A percentile compares a stretch with the other conserved stretches of the same genome.
These are phyloP conservation scores for grape (Vitis vinifera) DNA, from an alignment of 164 flowering plant genomes.

Conservation along the genomic window DNA sequence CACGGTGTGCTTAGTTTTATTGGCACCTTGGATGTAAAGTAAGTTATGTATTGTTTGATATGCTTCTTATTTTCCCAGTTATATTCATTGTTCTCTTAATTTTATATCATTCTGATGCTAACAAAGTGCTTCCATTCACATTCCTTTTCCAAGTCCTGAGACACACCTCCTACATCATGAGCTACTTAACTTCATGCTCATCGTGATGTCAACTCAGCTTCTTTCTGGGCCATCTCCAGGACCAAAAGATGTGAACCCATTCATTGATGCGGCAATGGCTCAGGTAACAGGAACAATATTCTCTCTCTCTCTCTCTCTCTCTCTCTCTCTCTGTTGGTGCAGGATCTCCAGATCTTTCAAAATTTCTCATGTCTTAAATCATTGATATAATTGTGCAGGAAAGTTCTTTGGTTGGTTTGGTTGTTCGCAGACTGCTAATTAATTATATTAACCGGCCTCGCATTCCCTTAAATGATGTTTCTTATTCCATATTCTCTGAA, in stretches of 20 bases:
- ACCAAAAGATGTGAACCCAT: constrained; percentile 81
- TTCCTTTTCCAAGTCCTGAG: constrained; percentile 46
- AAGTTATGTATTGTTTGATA: constrained; percentile 18
- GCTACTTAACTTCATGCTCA: constrained; percentile 83
- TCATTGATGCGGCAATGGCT: constrained; percentile 81
- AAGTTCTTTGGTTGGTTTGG: constrained; percentile 54
- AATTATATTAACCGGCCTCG: constrained; percentile 64
- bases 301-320: background rate
- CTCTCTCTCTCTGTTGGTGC: background rate
- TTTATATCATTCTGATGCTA: constrained; percentile 6
- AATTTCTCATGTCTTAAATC: background rate
- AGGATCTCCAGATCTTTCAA: background rate
- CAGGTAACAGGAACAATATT: constrained; percentile 50
- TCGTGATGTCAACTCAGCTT: constrained; percentile 95
- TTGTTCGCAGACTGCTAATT: constrained; percentile 63
- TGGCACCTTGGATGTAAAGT: constrained; percentile 79
- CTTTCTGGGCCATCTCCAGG: constrained; percentile 86
- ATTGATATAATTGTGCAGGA: constrained; percentile 51
- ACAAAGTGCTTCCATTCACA: too few species aligned
- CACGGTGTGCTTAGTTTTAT: constrained; percentile 69
- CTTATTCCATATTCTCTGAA: constrained; percentile 57
- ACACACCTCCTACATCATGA: constrained; percentile 82
- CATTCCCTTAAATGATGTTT: constrained; percentile 42
- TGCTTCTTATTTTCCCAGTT: constrained; percentile 2
- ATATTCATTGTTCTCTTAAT: constrained; percentile 17